Percentiles rank a stretch among this genome's conserved stretches.
Evolutionary conservation across 371 early-diverging fungal species (phyloP).

Genomic region (Batkoa obscura): DNA sequence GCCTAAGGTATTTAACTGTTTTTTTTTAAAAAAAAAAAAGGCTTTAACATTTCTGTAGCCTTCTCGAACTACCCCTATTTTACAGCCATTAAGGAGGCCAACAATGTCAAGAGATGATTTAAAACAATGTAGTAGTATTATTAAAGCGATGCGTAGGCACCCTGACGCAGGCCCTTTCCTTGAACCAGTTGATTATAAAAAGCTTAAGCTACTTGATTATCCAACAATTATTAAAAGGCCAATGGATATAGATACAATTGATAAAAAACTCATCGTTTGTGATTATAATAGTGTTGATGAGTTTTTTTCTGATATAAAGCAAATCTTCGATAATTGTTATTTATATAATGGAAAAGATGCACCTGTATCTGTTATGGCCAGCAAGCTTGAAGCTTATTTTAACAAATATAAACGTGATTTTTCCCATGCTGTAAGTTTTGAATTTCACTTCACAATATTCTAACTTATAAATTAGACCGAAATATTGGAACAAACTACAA

Average conservation of each 20-base stretch:
- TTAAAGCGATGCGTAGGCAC: conserved; percentile 51
- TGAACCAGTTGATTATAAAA: conserved; percentile 85
- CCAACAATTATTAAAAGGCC: conserved; percentile 80
- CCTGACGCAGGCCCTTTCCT: conserved; percentile 64
- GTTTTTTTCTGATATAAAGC: conserved; percentile 53
- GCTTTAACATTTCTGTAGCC: no score
- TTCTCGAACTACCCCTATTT: no score
- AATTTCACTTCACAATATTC: not conserved
- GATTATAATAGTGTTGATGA: conserved; percentile 43
- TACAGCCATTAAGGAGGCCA: conserved; percentile 6
- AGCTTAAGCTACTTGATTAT: conserved; percentile 87
- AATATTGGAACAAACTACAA: not conserved
- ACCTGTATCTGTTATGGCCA: conserved; percentile 50
- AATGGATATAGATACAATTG: conserved; percentile 95
- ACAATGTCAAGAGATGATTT: conserved; percentile 59
- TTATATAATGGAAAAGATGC: conserved; percentile 74
- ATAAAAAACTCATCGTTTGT: conserved; percentile 53
- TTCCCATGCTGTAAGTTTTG: conserved; percentile 17
- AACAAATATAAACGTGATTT: conserved; percentile 43
- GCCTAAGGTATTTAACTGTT: not conserved
- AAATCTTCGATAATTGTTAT: conserved; percentile 75
- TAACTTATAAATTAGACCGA: not conserved
- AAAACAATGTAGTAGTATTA: conserved; percentile 53
- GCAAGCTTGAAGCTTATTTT: conserved; percentile 52
- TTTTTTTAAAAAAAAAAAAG: no score